Base-by-base conservation (phyloP, 2,329 filamentous ascomycete species). In the Diaporthe caulivora region DNA sequence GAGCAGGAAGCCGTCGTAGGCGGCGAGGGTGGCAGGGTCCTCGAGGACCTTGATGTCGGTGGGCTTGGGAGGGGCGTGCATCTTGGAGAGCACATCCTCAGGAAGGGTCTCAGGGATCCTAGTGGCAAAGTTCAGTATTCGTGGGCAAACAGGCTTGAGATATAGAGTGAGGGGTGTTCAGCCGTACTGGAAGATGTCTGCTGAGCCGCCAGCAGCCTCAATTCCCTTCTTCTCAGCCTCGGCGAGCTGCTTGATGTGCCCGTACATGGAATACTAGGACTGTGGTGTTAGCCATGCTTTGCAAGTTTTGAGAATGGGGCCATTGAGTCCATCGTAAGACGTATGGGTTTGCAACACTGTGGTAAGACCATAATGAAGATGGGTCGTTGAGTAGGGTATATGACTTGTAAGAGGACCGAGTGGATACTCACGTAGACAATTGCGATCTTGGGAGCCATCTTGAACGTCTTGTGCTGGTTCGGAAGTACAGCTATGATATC, bases 201-300 rank as follows among this genome's bases (percentile, higher is more conserved):
- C 95, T 57, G 87, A 86, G 77, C 95, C 95, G 77, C 97, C 97
- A 76, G 95, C 95, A 81, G 92, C 91, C 86, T 95, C 92, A 81
- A 98, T 94, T 82, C 97, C 97, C 81, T 90, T 91, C 89, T 95
- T 94, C 88, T 98, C 95, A 76, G 95, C 95, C 84, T 97, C 92
- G 80, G 96, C 97, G 79, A 98, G 84, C 82, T 92, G 86, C 85
- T 89, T 87, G 85, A 98, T 93, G 86, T 98, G 95, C 85, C 97
- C 96, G 86, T 97, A 97, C 90, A 95, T 94, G 78, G 95, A 97
- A 87, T 97, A 97, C 94, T 97, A 75, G 44, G 15, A 10, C 18
- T 31, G 18, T 17, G 3, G n/a, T 37, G 67, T 73, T 47, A 74
- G 73, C 42, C 49, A 47, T 65, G 34, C 17, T 29, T 24, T 57